These are phyloP conservation scores for Wickerhamiella cacticola DNA, from an alignment of 805 yeast species.

Conservation along the genomic window DNA sequence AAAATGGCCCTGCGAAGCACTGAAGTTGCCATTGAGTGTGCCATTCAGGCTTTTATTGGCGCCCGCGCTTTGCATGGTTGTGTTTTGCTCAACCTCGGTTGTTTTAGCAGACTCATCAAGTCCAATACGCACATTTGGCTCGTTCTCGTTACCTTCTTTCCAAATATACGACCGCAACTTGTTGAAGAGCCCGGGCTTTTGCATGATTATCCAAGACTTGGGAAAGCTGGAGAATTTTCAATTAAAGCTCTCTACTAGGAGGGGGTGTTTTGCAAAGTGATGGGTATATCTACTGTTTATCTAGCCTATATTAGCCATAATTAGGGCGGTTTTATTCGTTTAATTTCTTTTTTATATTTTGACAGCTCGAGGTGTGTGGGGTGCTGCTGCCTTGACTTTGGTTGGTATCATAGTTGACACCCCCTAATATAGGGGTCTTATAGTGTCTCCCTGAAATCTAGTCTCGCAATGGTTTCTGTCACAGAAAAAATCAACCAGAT, in stretches of 20 bases:
- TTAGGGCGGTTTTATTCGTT: no score
- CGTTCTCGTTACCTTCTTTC: background rate
- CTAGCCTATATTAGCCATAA: no score
- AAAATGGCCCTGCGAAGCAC: background rate
- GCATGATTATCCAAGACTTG: constrained; percentile 3
- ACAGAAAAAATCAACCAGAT: constrained; percentile 72
- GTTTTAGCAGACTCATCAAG: background rate
- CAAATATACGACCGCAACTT: constrained; percentile 6
- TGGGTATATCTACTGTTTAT: background rate
- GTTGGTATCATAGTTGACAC: background rate
- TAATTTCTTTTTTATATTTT: no score
- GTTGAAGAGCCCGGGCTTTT: constrained; percentile 7
- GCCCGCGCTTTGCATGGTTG: background rate
- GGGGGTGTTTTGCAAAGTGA: background rate
- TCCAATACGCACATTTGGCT: constrained; percentile 3
- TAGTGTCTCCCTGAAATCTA: background rate
- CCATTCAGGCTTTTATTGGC: background rate
- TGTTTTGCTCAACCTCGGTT: background rate
- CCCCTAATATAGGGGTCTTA: background rate
- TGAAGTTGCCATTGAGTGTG: background rate
- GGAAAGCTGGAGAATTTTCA: background rate
- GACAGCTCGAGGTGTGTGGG: background rate
- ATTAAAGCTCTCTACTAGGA: background rate
- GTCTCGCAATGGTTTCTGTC: constrained; percentile 24
- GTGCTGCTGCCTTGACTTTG: background rate